A percentile compares a stretch with the other conserved stretches of the same genome.
These are phyloP conservation scores for Microdochium trichocladiopsis DNA, from an alignment of 2,329 filamentous ascomycete species.

Conservation along the genomic window DNA sequence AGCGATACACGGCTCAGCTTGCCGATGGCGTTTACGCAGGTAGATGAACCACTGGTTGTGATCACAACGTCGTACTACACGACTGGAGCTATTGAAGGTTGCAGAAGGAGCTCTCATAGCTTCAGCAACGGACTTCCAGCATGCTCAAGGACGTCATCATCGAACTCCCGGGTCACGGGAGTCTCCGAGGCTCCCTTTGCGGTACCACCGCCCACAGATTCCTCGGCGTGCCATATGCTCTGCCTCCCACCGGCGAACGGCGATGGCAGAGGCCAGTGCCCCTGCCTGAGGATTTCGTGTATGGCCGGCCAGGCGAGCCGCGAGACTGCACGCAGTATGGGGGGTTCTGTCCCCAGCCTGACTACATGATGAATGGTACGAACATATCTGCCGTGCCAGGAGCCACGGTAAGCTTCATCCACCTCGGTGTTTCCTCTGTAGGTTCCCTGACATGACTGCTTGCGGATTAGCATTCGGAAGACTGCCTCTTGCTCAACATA, in stretches of 20 bases:
- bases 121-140: too few relatives aligned
- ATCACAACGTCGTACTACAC: too few relatives aligned
- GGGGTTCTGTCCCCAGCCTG: background rate
- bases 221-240: conserved; percentile 26
- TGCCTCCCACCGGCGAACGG: conserved; percentile 25
- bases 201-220: background rate
- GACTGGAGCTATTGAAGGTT: background rate
- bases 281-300: conserved; percentile 10
- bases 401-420: background rate
- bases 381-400: background rate
- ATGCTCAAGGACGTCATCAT: background rate
- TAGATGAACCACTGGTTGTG: too few relatives aligned
- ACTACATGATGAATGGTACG: background rate
- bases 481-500: background rate
- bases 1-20: too few relatives aligned
- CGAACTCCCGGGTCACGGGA: background rate
- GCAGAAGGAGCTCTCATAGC: too few relatives aligned
- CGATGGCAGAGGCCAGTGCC: conserved; percentile 30
- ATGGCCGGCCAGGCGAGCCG: background rate
- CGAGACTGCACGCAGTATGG: background rate
- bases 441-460: background rate
- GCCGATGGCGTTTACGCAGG: too few relatives aligned
- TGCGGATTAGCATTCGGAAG: background rate
- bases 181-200: background rate
- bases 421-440: background rate